Evolutionary conservation across 1,284 basidiomycete genomes (phyloP).

Genomic region (Anthracocystis walkeri): DNA sequence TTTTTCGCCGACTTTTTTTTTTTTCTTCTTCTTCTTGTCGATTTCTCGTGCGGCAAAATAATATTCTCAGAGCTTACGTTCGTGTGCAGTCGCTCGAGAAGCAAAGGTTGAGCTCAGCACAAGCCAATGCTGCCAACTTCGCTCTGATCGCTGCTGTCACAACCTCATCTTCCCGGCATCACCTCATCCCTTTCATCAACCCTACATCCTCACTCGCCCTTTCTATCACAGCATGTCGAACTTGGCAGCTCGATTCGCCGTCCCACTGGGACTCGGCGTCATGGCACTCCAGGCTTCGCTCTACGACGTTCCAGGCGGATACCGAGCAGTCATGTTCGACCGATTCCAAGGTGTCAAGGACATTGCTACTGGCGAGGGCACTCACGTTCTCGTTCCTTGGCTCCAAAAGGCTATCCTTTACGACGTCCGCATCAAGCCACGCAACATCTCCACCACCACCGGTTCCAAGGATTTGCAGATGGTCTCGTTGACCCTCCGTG

Average conservation of each 20-base stretch:
- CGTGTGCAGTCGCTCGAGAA: conserved; percentile 12
- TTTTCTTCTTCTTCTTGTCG: background rate
- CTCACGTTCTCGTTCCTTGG: conserved; percentile 96
- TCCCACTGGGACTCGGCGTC: conserved; percentile 68
- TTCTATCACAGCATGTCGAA: conserved; percentile 37
- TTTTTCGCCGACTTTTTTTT: conserved; percentile 8
- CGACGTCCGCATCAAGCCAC: conserved; percentile 95
- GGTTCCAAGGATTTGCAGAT: conserved; percentile 97
- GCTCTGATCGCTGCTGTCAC: conserved; percentile 5
- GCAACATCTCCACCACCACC: conserved; percentile 93
- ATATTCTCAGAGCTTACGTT: conserved; percentile 35
- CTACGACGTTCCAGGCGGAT: conserved; percentile 74
- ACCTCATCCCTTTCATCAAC: background rate
- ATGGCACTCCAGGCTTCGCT: conserved; percentile 69
- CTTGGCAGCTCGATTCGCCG: conserved; percentile 56
- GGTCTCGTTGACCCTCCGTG: conserved; percentile 90
- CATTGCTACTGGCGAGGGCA: conserved; percentile 77
- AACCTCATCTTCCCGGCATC: background rate
- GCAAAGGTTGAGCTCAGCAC: conserved; percentile 42
- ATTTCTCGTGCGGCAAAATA: background rate
- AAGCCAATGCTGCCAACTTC: conserved; percentile 26
- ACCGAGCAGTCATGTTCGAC: conserved; percentile 97
- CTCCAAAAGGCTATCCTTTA: conserved; percentile 90
- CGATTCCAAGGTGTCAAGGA: conserved; percentile 86
- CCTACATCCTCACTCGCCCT: background rate